Evolutionary conservation across 1,139 yeast species (phyloP).

Genomic region (Yamadazyma atmosphaerica): DNA sequence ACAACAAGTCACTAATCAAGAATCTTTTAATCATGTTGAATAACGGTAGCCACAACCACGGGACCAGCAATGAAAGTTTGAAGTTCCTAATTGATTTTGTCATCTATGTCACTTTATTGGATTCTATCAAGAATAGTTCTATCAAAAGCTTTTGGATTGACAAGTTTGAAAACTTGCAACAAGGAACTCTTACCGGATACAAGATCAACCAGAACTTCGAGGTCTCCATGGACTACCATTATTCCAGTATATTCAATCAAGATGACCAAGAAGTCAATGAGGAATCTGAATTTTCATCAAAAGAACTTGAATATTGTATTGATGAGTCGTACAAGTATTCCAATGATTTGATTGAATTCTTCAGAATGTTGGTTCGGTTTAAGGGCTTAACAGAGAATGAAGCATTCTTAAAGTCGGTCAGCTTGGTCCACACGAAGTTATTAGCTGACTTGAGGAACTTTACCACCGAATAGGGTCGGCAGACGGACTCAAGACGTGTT

Average conservation of each 20-base stretch:
- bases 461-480: neutral
- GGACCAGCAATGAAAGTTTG: slow-evolving; percentile 27
- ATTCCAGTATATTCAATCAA: slow-evolving; percentile 20
- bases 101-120: slow-evolving; percentile 21
- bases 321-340: slow-evolving; percentile 11
- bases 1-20: slow-evolving; percentile 8
- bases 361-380: slow-evolving; percentile 3
- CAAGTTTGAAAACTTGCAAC: slow-evolving; percentile 7
- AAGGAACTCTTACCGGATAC: slow-evolving; percentile 1
- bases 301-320: slow-evolving; percentile 12
- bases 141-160: slow-evolving; percentile 29
- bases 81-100: slow-evolving; percentile 29
- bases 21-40: slow-evolving; percentile 9
- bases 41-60: slow-evolving; percentile 14
- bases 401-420: slow-evolving; percentile 10
- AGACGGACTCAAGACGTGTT: neutral
- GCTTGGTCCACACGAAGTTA: slow-evolving; percentile 14
- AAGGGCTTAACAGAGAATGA: slow-evolving; percentile 8
- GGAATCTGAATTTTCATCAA: neutral
- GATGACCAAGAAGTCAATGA: slow-evolving; percentile 12
- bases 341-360: slow-evolving; percentile 12
- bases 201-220: slow-evolving; percentile 9
- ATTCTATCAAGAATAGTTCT: slow-evolving; percentile 17
- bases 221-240: slow-evolving; percentile 18
- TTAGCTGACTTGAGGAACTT: slow-evolving; percentile 11